Conservation (phyloP, 495 filamentous ascomycete species). For the Penicillium canescens region DNA sequence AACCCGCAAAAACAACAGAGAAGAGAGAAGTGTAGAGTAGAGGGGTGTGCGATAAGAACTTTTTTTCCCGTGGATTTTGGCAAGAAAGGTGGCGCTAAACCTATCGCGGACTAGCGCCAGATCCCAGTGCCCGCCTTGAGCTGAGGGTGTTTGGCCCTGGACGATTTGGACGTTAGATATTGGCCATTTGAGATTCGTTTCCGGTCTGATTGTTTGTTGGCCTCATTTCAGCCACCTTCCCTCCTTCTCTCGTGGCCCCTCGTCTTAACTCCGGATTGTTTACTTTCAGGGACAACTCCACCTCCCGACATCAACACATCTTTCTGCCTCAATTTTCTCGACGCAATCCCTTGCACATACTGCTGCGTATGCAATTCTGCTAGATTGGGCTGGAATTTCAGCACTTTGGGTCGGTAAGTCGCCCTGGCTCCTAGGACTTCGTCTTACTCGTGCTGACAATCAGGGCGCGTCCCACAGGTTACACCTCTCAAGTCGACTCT, state of each 20-base stretch:
- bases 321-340: slow-evolving; percentile 4
- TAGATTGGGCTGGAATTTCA: slow-evolving; percentile 10
- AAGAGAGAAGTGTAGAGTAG: slow-evolving; percentile 10
- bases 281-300: slow-evolving; percentile 12
- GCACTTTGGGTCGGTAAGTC: slow-evolving; percentile 11
- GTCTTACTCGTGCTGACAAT: slow-evolving; percentile 1
- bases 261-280: not conserved
- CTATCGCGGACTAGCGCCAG: slow-evolving; percentile 43
- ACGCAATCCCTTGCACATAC: slow-evolving; percentile 1
- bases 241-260: not conserved
- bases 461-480: slow-evolving; percentile 9
- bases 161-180: not conserved
- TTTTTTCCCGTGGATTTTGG: slow-evolving; percentile 34
- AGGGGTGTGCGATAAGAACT: slow-evolving; percentile 34
- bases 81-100: slow-evolving; percentile 31
- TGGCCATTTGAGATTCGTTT: slow-evolving; percentile 3
- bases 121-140: slow-evolving; percentile 30
- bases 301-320: slow-evolving; percentile 9
- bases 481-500: slow-evolving; percentile 3
- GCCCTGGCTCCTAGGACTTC: not conserved
- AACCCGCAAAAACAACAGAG: slow-evolving; percentile 2
- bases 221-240: not conserved
- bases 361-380: slow-evolving; percentile 3
- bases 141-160: slow-evolving; percentile 18
- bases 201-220: slow-evolving; percentile 1